phyloP scores from a whole-genome alignment of 805 yeast genomes.

The Wickerhamiella allomyrinae region DNA sequence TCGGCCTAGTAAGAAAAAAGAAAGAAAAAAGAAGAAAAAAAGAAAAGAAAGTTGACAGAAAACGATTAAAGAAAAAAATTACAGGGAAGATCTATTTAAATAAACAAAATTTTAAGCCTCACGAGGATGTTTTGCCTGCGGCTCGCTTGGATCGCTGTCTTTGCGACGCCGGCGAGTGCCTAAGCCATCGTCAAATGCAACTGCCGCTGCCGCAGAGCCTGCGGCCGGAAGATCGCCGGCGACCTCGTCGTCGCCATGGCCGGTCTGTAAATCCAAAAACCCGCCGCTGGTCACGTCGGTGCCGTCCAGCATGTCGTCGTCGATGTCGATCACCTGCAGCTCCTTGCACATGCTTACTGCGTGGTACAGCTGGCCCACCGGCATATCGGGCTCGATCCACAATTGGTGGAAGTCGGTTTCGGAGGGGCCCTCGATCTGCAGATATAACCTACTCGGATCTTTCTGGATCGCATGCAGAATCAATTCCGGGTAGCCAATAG shows the following conservation, averaged over 20 bases:
- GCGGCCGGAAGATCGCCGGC: background rate
- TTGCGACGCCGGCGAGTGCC: background rate
- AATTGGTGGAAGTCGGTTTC: slow-evolving; percentile 1
- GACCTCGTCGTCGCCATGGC: slow-evolving; percentile 11
- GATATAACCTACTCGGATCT: slow-evolving; percentile 9
- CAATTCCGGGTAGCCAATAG: slow-evolving; percentile 16
- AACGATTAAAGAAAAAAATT: too few species aligned
- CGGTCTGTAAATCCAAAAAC: slow-evolving; percentile 5
- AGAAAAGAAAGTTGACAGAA: too few species aligned
- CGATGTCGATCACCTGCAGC: background rate
- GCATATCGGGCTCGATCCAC: background rate
- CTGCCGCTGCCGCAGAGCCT: slow-evolving; percentile 2
- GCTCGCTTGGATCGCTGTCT: too few species aligned
- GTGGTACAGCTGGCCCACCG: slow-evolving; percentile 1
- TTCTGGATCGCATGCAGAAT: slow-evolving; percentile 20
- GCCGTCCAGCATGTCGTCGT: slow-evolving; percentile 2
- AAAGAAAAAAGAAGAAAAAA: too few species aligned
- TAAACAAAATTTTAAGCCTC: too few species aligned
- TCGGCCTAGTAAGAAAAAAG: too few species aligned
- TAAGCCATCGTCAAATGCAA: slow-evolving; percentile 1
- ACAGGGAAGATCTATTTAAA: too few species aligned
- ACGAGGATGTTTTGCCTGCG: too few species aligned
- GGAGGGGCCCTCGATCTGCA: slow-evolving; percentile 12
- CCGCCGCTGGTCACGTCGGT: slow-evolving; percentile 3
- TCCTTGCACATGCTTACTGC: slow-evolving; percentile 5